phyloP scores from a whole-genome alignment of 2,329 filamentous ascomycete species.

The Lachnellula subtilissima region DNA sequence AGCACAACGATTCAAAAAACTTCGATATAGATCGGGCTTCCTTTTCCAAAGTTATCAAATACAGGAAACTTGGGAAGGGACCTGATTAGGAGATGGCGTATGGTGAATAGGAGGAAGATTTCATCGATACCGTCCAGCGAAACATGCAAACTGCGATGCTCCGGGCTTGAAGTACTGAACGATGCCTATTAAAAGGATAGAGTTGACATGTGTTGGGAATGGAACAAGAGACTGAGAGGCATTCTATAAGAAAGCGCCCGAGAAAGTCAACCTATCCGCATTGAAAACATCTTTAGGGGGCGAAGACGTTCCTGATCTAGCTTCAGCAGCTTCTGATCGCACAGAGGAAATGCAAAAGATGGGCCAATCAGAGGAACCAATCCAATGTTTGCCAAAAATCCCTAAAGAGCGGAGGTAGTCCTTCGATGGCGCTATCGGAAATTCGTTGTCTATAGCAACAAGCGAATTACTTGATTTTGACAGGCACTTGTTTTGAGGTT shows the following conservation, averaged over 20 bases:
- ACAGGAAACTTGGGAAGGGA: neutral
- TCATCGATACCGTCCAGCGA: neutral
- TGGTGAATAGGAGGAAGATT: neutral
- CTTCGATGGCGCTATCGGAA: no score
- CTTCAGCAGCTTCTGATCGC: no score
- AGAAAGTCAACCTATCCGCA: neutral
- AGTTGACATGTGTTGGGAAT: neutral
- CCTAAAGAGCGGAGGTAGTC: no score
- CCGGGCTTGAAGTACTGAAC: neutral
- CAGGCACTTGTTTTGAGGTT: no score
- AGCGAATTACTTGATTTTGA: no score
- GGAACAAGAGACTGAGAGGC: neutral
- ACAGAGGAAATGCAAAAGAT: no score
- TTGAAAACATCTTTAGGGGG: neutral
- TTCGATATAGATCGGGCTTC: neutral
- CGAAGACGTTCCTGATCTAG: neutral
- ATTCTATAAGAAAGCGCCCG: neutral
- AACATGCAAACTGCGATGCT: neutral
- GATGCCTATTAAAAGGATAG: neutral
- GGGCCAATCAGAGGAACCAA: no score
- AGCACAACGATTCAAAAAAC: neutral
- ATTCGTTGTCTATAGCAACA: no score
- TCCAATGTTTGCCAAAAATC: no score
- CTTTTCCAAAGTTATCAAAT: neutral
- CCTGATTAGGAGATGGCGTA: neutral